phyloP scores from a whole-genome alignment of 176 grass and related monocot genomes.

The Avena atlantica region DNA sequence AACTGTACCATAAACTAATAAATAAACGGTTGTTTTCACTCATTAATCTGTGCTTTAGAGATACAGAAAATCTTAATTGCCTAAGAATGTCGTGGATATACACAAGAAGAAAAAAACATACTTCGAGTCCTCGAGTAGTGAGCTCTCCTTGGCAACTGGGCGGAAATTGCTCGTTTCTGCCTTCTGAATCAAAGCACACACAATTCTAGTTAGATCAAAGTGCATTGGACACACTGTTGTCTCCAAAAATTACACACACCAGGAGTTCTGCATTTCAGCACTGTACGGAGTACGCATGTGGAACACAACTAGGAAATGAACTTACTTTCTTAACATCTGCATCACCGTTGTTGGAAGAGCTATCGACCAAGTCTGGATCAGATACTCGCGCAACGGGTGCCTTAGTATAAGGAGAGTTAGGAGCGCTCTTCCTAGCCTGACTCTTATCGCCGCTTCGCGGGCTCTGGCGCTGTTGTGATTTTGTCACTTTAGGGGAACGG shows the following conservation, averaged over 20 bases:
- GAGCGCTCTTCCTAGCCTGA: slow-evolving; percentile 50
- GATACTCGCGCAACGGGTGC: slow-evolving; percentile 54
- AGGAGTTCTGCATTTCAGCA: not conserved
- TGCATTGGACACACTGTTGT: not conserved
- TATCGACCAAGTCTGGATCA: slow-evolving; percentile 52
- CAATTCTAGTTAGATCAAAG: slow-evolving; percentile 28
- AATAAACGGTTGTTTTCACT: slow-evolving; percentile 7
- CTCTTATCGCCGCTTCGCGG: slow-evolving; percentile 42
- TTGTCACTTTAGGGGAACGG: slow-evolving; percentile 46
- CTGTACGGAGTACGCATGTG: not conserved
- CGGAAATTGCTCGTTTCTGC: slow-evolving; percentile 35
- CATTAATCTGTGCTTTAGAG: not conserved
- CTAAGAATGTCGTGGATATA: not conserved
- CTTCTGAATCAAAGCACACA: slow-evolving; percentile 44
- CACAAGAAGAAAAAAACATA: slow-evolving; percentile 43
- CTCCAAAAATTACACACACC: not conserved
- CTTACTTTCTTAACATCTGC: slow-evolving; percentile 51
- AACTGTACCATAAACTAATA: not conserved
- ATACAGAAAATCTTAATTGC: not conserved
- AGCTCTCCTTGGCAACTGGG: slow-evolving; percentile 49
- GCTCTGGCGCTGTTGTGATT: slow-evolving; percentile 48
- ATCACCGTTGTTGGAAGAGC: slow-evolving; percentile 45
- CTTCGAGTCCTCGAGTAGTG: slow-evolving; percentile 52
- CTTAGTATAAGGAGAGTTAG: slow-evolving; percentile 39
- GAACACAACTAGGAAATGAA: not conserved